A percentile compares a stretch with the other conserved stretches of the same genome.
phyloP scores from a whole-genome alignment of 2,329 filamentous ascomycete genomes.

The Calonectria pteridis region DNA sequence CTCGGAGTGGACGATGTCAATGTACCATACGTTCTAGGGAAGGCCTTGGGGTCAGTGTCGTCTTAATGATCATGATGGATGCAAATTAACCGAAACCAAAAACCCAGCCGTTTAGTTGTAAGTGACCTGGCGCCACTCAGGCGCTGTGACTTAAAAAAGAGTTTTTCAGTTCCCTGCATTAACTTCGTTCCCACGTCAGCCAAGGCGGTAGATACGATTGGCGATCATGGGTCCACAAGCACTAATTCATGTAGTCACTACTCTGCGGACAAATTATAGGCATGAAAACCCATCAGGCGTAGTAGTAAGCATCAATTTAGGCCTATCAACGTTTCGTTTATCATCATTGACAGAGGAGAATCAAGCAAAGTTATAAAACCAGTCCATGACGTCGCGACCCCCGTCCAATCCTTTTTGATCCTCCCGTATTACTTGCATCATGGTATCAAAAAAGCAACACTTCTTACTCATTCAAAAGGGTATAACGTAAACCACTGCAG shows the following conservation, averaged over 20 bases:
- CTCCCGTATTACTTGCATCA: conserved; percentile 27
- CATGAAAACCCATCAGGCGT: neutral
- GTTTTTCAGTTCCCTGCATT: neutral
- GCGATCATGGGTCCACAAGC: neutral
- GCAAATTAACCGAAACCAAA: neutral
- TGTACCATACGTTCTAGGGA: neutral
- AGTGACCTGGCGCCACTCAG: neutral
- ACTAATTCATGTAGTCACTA: neutral
- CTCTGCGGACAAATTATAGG: neutral
- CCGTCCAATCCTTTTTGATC: conserved; percentile 27
- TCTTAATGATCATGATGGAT: neutral
- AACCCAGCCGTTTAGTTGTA: neutral
- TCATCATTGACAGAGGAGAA: conserved; percentile 38
- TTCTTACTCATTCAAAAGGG: conserved; percentile 38
- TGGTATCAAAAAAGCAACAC: conserved; percentile 31
- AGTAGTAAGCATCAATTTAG: conserved; percentile 35
- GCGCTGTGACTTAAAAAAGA: neutral
- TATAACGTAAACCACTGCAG: conserved; percentile 36
- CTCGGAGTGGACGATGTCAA: neutral
- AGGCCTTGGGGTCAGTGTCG: neutral
- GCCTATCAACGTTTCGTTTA: conserved; percentile 31
- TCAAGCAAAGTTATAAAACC: conserved; percentile 18
- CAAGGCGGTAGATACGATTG: neutral
- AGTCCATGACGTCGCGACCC: conserved; percentile 24
- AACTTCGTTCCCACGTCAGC: neutral